Evolutionary conservation across 192 early-diverging fungal species (phyloP).

Genomic region (Globomyces pollinis-pini): DNA sequence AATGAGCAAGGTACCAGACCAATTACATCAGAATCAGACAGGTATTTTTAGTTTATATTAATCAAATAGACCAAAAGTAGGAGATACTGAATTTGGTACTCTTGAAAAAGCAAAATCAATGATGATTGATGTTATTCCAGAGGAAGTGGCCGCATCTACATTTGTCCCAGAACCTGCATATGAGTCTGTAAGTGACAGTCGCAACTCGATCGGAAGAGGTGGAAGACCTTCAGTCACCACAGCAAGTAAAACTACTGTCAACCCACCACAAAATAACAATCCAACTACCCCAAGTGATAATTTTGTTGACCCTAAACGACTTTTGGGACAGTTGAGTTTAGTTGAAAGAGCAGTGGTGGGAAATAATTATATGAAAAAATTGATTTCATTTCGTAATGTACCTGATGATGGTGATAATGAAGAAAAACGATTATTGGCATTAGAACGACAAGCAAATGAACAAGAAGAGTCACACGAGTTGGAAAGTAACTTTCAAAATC

Average conservation of each 20-base stretch:
- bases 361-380: slow-evolving; percentile 45
- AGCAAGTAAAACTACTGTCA: neutral
- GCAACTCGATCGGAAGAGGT: too few relatives aligned
- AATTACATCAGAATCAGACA: neutral
- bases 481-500: neutral
- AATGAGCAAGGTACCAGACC: neutral
- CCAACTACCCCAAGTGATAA: neutral
- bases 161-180: too few relatives aligned
- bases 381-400: slow-evolving; percentile 42
- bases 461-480: slow-evolving; percentile 6
- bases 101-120: too few relatives aligned
- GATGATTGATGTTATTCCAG: too few relatives aligned
- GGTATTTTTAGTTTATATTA: neutral
- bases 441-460: neutral
- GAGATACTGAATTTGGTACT: too few relatives aligned
- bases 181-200: too few relatives aligned
- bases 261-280: neutral
- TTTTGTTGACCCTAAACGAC: slow-evolving; percentile 38
- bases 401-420: slow-evolving; percentile 15
- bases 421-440: neutral
- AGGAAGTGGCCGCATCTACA: too few relatives aligned
- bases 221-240: neutral
- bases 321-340: slow-evolving; percentile 30
- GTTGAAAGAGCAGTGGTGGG: slow-evolving; percentile 50
- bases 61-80: slow-evolving; percentile 2